Evolutionary conservation across 345 rosid species (phyloP), one percentile per base, ranked within the genome.

Genomic region (Pistacia integerrima): DNA sequence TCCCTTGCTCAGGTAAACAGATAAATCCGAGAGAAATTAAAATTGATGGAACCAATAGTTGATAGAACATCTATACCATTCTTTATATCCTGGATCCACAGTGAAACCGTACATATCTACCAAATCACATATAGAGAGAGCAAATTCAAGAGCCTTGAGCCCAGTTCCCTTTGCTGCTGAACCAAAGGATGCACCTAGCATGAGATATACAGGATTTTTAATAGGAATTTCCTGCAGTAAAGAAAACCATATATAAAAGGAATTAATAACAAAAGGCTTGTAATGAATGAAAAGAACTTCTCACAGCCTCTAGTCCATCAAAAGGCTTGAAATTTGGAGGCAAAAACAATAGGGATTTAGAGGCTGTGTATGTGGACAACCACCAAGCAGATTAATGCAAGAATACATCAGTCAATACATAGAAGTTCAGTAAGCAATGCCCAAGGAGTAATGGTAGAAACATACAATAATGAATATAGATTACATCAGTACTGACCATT

Each of bases 111-210:
- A 94, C 92, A 94, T 97, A 84, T 94, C 97, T 16, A 94, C 97
- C 10, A 90, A 89, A 81, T 94, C 97, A 77, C 97, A 97, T 2
- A 91, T 74, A 12, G 97, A 97, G 17, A 97, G 93, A 69, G 97
- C 93, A 87, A 94, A 92, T 80, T 94, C 99, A 57, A 94, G 94
- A 74, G 99, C 97, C 89, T 92, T 92, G 73, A 97, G 92, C 77
- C 96, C 98, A 72, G 97, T 97, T 81, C 98, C 98, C 83, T 97
- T 97, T 60, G 98, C 98, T 62, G 98, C 97, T 44, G 99, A 92
- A 63, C 99, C 98, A 84, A 97, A 97, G 75, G 97, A 91, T 65
- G 97, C 90, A 69, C 98, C 98, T 84, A 94, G 85, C 97, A 93
- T 97, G 67, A 97, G 91, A 84, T 94, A 92, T 33, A 92, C 91